phyloP scores from a whole-genome alignment of 2,329 filamentous ascomycete genomes.

The Didymella arachidicola region DNA sequence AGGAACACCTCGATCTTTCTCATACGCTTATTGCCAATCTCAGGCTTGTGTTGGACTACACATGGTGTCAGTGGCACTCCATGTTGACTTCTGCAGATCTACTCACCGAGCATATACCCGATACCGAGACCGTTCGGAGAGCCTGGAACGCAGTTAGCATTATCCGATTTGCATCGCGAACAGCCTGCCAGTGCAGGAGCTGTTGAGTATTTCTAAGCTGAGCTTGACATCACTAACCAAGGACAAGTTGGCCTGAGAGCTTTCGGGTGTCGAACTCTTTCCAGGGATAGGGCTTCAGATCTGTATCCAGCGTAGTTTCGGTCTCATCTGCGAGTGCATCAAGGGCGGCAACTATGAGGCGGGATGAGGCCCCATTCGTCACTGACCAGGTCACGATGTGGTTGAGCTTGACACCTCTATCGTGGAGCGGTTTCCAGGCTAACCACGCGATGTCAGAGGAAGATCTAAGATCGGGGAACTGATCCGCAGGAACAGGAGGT shows the following conservation, averaged over 20 bases:
- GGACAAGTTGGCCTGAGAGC: slow-evolving; percentile 1
- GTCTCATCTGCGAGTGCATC: neutral
- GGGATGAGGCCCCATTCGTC: slow-evolving; percentile 2
- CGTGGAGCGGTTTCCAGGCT: slow-evolving; percentile 13
- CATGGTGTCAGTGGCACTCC: neutral
- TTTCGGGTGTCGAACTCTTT: neutral
- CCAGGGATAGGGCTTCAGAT: slow-evolving; percentile 11
- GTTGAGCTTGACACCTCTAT: slow-evolving; percentile 11
- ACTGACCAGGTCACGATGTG: slow-evolving; percentile 14
- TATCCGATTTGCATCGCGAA: neutral
- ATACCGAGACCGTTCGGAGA: slow-evolving; percentile 17
- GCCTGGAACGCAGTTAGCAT: neutral
- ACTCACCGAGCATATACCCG: slow-evolving; percentile 9
- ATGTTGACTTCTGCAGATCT: neutral
- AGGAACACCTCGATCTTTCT: slow-evolving; percentile 11
- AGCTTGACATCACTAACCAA: neutral
- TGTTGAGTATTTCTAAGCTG: no score
- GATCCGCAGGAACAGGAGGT: neutral
- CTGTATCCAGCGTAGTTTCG: slow-evolving; percentile 2
- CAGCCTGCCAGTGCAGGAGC: neutral
- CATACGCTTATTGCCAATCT: slow-evolving; percentile 10
- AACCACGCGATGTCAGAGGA: slow-evolving; percentile 16
- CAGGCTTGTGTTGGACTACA: slow-evolving; percentile 13
- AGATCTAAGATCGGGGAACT: slow-evolving; percentile 3
- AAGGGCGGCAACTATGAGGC: slow-evolving; percentile 9